Percentiles rank a stretch among this genome's conserved stretches.
These are phyloP conservation scores for Echinochloa phyllopogon DNA, from an alignment of 176 grass and related monocot species.

Conservation along the genomic window DNA sequence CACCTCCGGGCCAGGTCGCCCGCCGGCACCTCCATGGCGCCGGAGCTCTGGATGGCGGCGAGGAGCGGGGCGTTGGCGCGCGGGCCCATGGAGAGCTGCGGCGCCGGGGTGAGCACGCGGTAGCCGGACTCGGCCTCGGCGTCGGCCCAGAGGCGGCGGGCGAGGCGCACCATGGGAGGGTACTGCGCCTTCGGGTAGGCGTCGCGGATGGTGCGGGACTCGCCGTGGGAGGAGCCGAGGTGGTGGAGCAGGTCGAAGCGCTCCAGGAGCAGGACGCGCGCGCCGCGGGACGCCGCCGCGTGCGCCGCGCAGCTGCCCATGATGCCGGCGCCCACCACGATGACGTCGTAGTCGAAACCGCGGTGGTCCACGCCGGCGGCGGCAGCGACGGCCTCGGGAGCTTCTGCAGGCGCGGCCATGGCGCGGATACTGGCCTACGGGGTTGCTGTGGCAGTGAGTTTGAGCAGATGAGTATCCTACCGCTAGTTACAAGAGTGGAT, in stretches of 20 bases:
- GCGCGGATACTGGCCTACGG: background rate
- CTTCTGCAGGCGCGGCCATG: constrained; percentile 2
- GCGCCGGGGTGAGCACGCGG: constrained; percentile 57
- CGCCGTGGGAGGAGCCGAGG: constrained; percentile 36
- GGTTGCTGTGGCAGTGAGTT: background rate
- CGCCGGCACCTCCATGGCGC: background rate
- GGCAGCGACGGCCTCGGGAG: too few relatives aligned
- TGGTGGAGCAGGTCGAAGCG: constrained; percentile 78
- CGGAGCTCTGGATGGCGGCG: constrained; percentile 20
- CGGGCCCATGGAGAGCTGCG: constrained; percentile 62
- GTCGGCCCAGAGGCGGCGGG: constrained; percentile 16
- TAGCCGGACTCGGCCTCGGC: constrained; percentile 12
- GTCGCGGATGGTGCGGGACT: constrained; percentile 70
- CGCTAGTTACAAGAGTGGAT: background rate
- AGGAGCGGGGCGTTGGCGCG: constrained; percentile 16
- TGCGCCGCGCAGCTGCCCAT: constrained; percentile 95
- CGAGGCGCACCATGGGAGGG: constrained; percentile 10
- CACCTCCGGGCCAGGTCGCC: constrained; percentile 19
- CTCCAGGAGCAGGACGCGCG: constrained; percentile 61
- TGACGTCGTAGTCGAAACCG: constrained; percentile 46
- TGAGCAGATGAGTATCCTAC: background rate
- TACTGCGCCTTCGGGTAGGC: constrained; percentile 55
- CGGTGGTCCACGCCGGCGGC: background rate
- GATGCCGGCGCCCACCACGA: constrained; percentile 78
- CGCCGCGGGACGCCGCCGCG: constrained; percentile 50